Evolutionary conservation across 2,329 filamentous ascomycete species (phyloP), one percentile per base, ranked within the genome.

Genomic region (Apiospora arundinis): DNA sequence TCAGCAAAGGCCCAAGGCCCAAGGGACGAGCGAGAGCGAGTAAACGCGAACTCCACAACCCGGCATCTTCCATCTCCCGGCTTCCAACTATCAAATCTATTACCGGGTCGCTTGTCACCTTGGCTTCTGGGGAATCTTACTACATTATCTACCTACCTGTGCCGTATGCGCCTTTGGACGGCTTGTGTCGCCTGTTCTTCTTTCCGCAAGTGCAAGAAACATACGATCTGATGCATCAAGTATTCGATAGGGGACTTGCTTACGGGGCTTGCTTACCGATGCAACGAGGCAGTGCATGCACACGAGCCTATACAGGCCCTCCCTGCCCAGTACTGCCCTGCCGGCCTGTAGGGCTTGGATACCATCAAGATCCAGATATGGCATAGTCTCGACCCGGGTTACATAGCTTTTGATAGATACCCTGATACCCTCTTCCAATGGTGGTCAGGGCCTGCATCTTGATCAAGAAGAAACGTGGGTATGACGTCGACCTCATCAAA

Each of bases 231-330:
- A 37, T 37, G 28, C 28, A n/a, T n/a, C 2, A n/a, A 37, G 18
- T 37, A 60, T 60, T 2, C n/a, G 18, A 37, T 12, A 37, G 52
- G 28, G 18, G 37, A 18, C 28, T 60, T 60, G 52, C 28, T n/a
- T 60, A 60, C 52, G 28, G 52, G 52, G 28, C 52, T 60, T 60
- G 28, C 52, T 37, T 37, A 28, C 52, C 52, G 52, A 60, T 60
- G 28, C 52, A 60, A n/a, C 16, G 28, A 37, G 52, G 52, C 52
- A 46, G 44, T 46, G 44, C 18, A 46, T 21, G 44, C 44, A 46
- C 44, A 28, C 52, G 32, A 16, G 52, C 28, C 52, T n/a, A 37
- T 60, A 37, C 18, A 37, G 28, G 52, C 37, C 16, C 52, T 12
- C 23, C 21, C 48, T n/a, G n/a, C n/a, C n/a, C n/a, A n/a, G n/a